Evolutionary conservation across 306 rosid species (phyloP).

Genomic region (Vigna mungo): DNA sequence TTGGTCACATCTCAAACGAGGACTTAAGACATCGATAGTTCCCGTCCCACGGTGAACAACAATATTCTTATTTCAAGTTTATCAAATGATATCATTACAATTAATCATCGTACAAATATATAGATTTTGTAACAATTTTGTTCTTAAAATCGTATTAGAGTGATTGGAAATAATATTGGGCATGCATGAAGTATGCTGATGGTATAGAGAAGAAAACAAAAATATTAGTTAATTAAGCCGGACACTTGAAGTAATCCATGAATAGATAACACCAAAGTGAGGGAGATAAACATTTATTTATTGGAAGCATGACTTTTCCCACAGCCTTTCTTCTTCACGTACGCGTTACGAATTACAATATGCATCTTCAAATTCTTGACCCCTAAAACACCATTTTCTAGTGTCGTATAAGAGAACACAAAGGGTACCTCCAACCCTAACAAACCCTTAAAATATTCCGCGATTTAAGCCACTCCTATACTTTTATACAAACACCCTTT

Average conservation of each 20-base stretch:
- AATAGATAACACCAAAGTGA: slow-evolving; percentile 35
- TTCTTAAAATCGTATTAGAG: no score
- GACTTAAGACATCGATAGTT: no score
- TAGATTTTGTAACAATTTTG: no score
- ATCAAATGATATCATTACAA: no score
- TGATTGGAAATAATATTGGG: no score
- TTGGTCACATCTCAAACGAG: no score
- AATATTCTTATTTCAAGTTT: no score
- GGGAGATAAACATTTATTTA: neutral
- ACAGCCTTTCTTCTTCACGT: neutral
- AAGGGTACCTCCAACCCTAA: slow-evolving; percentile 7
- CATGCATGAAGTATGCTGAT: no score
- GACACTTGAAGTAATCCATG: slow-evolving; percentile 39
- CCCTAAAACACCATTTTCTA: slow-evolving; percentile 40
- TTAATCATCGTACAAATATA: no score
- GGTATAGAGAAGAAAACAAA: neutral
- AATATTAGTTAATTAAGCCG: slow-evolving; percentile 36
- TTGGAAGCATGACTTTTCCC: slow-evolving; percentile 19
- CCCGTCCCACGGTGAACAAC: no score
- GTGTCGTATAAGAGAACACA: slow-evolving; percentile 29
- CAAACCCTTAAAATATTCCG: neutral
- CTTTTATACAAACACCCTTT: neutral
- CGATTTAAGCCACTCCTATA: slow-evolving; percentile 22
- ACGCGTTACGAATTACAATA: neutral
- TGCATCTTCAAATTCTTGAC: slow-evolving; percentile 32